These are phyloP conservation scores for Curvularia hawaiiensis DNA, from an alignment of 2,329 filamentous ascomycete genomes.

Conservation along the genomic window DNA sequence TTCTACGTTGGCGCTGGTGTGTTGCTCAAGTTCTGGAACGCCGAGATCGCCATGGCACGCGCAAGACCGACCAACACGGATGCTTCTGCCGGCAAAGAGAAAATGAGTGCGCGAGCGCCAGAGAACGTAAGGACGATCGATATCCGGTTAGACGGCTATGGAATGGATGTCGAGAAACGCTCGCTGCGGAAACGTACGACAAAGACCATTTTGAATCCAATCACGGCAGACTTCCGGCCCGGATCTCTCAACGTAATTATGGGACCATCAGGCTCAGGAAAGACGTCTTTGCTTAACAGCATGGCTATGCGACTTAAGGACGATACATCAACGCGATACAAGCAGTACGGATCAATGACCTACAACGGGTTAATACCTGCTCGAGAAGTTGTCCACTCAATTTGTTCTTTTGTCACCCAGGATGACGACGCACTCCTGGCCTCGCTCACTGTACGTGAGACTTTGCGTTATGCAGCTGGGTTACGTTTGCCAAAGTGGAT, in stretches of 20 bases:
- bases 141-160: conserved; percentile 68
- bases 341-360: conserved; percentile 64
- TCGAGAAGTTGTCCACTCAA: conserved; percentile 69
- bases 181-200: conserved; percentile 56
- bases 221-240: conserved; percentile 70
- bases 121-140: conserved; percentile 65
- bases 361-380: conserved; percentile 75
- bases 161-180: conserved; percentile 68
- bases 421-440: conserved; percentile 77
- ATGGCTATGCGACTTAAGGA: conserved; percentile 72
- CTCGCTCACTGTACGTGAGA: conserved; percentile 77
- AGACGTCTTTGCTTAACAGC: conserved; percentile 74
- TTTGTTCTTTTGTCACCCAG: conserved; percentile 79
- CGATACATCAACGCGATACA: conserved; percentile 66
- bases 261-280: conserved; percentile 79
- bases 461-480: conserved; percentile 68
- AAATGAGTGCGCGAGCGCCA: conserved; percentile 62
- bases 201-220: conserved; percentile 65
- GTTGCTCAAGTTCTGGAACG: conserved; percentile 66
- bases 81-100: conserved; percentile 72
- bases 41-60: conserved; percentile 72
- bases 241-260: conserved; percentile 77
- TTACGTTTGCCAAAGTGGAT: conserved; percentile 73
- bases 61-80: conserved; percentile 61
- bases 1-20: conserved; percentile 67